phyloP scores from a whole-genome alignment of 2,329 filamentous ascomycete species.

The Colletotrichum simmondsii region DNA sequence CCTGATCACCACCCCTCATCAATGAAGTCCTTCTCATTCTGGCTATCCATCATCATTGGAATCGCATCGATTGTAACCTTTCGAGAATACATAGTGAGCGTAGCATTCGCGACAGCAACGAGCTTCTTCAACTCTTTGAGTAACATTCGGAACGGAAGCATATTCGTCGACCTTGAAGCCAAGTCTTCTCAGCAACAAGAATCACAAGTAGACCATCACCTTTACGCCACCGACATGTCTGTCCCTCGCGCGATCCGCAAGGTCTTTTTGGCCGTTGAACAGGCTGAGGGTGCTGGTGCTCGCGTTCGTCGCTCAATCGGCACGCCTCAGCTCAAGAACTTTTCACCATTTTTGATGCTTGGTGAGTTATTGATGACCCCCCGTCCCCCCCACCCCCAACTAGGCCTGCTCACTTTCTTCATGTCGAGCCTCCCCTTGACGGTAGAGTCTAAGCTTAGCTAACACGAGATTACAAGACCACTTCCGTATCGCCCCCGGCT shows the following conservation, averaged over 20 bases:
- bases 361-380: slow-evolving; percentile 85
- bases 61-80: slow-evolving; percentile 42
- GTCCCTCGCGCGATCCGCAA: slow-evolving; percentile 81
- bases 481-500: slow-evolving; percentile 82
- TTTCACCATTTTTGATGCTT: slow-evolving; percentile 95
- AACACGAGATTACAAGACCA: slow-evolving; percentile 86
- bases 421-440: slow-evolving; percentile 91
- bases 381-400: slow-evolving; percentile 64
- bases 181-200: slow-evolving; percentile 12
- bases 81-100: slow-evolving; percentile 38
- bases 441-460: slow-evolving; percentile 80
- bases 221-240: slow-evolving; percentile 66
- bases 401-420: background rate
- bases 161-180: background rate
- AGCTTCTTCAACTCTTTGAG: slow-evolving; percentile 32
- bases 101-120: slow-evolving; percentile 28
- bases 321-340: slow-evolving; percentile 83
- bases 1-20: background rate
- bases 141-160: background rate
- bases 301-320: slow-evolving; percentile 89
- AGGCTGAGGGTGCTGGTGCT: slow-evolving; percentile 89
- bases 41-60: slow-evolving; percentile 43
- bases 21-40: slow-evolving; percentile 46
- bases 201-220: slow-evolving; percentile 32
- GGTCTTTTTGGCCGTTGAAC: slow-evolving; percentile 85